Evolutionary conservation across 176 grass and related monocot genomes (phyloP).

Genomic region (Puya raimondii): DNA sequence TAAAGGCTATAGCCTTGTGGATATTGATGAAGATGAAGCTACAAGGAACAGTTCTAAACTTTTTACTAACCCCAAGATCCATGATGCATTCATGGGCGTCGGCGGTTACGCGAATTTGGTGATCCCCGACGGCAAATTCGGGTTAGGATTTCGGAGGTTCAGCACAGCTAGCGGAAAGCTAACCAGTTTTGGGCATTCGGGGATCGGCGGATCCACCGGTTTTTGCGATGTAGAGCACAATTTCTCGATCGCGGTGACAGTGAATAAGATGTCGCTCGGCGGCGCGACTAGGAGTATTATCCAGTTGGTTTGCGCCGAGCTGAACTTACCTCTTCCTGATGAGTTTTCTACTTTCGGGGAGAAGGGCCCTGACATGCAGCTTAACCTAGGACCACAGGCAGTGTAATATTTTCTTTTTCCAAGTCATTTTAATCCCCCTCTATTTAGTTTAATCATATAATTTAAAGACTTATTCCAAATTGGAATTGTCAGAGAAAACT

Average conservation of each 20-base stretch:
- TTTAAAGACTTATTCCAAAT: neutral
- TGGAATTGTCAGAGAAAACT: neutral
- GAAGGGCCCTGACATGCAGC: conserved; percentile 86
- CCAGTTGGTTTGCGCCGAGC: conserved; percentile 64
- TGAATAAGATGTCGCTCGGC: conserved; percentile 83
- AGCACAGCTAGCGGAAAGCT: conserved; percentile 13
- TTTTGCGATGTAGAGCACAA: conserved; percentile 59
- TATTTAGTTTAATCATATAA: neutral
- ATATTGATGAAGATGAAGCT: conserved; percentile 17
- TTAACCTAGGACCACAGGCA: conserved; percentile 28
- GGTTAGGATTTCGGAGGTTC: conserved; percentile 82
- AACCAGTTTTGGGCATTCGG: conserved; percentile 66
- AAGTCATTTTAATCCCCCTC: neutral
- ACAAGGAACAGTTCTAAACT: conserved; percentile 18
- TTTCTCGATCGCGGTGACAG: conserved; percentile 76
- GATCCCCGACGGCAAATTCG: conserved; percentile 54
- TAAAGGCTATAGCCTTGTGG: conserved; percentile 33
- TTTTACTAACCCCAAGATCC: conserved; percentile 42
- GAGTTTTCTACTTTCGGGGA: conserved; percentile 60
- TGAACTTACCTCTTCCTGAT: conserved; percentile 66
- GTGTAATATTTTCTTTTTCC: neutral
- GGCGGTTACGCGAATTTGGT: conserved; percentile 46
- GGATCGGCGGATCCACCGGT: conserved; percentile 74
- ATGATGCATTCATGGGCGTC: conserved; percentile 59
- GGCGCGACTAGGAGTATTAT: conserved; percentile 54